A percentile compares a stretch with the other conserved stretches of the same genome.
phyloP scores from a whole-genome alignment of 441 rosid genomes.

The Adansonia grandidieri region DNA sequence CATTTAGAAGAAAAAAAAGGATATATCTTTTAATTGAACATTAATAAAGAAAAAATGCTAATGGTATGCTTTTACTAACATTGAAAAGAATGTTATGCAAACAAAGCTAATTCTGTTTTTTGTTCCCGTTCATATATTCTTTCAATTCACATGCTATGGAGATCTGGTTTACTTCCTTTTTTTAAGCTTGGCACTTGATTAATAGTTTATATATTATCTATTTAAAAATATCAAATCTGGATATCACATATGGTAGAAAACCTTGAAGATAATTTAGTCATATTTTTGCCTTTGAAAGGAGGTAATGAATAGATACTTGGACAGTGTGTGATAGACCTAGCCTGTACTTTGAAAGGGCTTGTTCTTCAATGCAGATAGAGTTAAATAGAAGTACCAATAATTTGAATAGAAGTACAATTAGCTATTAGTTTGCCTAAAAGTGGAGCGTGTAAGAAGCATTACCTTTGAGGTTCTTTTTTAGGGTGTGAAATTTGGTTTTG shows the following conservation, averaged over 20 bases:
- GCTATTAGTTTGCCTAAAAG: slow-evolving; percentile 8
- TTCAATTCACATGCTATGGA: not conserved
- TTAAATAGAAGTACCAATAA: not conserved
- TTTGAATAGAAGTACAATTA: not conserved
- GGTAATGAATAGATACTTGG: slow-evolving; percentile 1
- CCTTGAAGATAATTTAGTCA: not conserved
- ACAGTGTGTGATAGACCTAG: not conserved
- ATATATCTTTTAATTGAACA: not conserved
- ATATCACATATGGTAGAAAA: not conserved
- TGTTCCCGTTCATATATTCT: not conserved
- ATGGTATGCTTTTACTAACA: not conserved
- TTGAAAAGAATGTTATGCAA: not conserved
- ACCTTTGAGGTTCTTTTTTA: not conserved
- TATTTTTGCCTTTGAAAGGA: slow-evolving; percentile 15
- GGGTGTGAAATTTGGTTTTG: not conserved
- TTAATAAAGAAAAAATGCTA: not conserved
- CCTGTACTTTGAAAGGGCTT: not conserved
- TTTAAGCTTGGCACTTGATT: not conserved
- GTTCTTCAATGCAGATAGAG: not conserved
- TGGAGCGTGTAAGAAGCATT: not conserved
- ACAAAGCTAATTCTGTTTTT: not conserved
- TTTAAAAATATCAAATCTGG: not conserved
- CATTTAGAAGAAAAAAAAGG: not conserved
- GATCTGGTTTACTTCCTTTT: not conserved
- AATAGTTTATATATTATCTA: not conserved